Evolutionary conservation across 2,329 filamentous ascomycete genomes (phyloP), one percentile per base, ranked within the genome.

Genomic region (Apiospora saccharicola): DNA sequence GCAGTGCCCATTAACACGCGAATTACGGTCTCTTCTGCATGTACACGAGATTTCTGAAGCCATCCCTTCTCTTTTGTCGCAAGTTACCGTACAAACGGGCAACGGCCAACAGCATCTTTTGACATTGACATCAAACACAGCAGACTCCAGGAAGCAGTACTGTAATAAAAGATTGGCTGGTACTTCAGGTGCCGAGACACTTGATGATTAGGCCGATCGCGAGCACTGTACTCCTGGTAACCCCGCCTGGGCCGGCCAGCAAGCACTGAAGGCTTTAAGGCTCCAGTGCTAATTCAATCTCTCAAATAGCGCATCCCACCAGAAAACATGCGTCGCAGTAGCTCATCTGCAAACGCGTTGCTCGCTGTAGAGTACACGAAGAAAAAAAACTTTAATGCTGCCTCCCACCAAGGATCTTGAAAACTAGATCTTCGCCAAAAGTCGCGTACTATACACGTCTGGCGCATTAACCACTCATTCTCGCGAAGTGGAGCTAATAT

Each of bases 381-480:
- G 10, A 30, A 49, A 49, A 51, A 41, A 41, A n/a, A 64, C 57
- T 64, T 64, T 41, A 64, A 64, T 34, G 57, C 57, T 64, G 41
- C 53, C 51, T 34, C 26, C 51, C 30, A 19, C 26, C 30, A 64
- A 12, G 53, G 30, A 37, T 37, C 53, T 19, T 61, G 30, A 37
- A 22, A 26, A 34, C 57, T 64, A 2, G 57, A 41, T 24, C 57
- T n/a, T 64, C 57, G 57, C 57, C 57, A 64, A 64, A 64, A 64
- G 57, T 64, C 57, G 57, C 57, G 57, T 64, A 64, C 19, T 64
- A 64, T 64, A 64, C 57, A 64, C 57, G 57, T n/a, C 57, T 34
- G 57, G 53, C 37, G 37, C 57, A 64, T 64, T 64, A 64, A 64
- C 57, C 57, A 64, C 57, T 37, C 57, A 37, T 14, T 64, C 53